These are phyloP conservation scores for Pseudocercospora pini-densiflorae DNA, from an alignment of 2,329 filamentous ascomycete genomes.

Conservation along the genomic window DNA sequence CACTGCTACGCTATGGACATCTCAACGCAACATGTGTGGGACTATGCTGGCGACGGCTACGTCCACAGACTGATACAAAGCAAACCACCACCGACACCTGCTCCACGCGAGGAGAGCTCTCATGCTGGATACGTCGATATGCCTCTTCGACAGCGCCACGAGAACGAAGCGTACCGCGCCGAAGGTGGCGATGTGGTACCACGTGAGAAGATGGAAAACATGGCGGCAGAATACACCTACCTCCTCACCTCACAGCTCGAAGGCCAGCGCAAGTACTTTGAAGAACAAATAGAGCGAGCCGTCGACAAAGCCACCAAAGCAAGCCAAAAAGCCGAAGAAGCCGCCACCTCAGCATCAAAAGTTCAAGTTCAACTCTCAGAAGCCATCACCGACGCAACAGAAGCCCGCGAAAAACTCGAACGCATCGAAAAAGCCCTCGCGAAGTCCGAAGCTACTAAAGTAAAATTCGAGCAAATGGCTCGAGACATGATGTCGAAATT, in stretches of 20 bases:
- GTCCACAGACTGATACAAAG: conserved; percentile 94
- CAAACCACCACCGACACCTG: conserved; percentile 65
- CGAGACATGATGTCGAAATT: conserved; percentile 74
- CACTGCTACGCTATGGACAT: conserved; percentile 95
- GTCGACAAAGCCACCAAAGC: conserved; percentile 86
- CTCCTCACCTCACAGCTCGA: conserved; percentile 91
- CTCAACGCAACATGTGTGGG: conserved; percentile 94
- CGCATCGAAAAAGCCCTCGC: conserved; percentile 73
- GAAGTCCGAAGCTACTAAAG: conserved; percentile 69
- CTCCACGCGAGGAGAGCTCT: conserved; percentile 53
- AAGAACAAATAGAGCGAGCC: conserved; percentile 86
- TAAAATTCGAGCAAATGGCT: conserved; percentile 76
- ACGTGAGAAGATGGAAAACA: conserved; percentile 72
- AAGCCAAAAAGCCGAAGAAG: conserved; percentile 67
- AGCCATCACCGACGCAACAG: conserved; percentile 60
- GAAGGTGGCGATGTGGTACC: conserved; percentile 70
- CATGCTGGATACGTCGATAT: conserved; percentile 70
- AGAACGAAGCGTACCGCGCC: conserved; percentile 43
- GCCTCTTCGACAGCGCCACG: conserved; percentile 56
- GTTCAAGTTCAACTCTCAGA: conserved; percentile 56
- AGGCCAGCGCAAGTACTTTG: conserved; percentile 90
- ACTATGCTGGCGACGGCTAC: conserved; percentile 94
- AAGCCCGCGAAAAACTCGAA: conserved; percentile 62
- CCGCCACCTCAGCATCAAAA: conserved; percentile 53
- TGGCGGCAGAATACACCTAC: conserved; percentile 93